Evolutionary conservation across 2,329 filamentous ascomycete species (phyloP), one percentile per base, ranked within the genome.

Genomic region (Botrytis paeoniae): DNA sequence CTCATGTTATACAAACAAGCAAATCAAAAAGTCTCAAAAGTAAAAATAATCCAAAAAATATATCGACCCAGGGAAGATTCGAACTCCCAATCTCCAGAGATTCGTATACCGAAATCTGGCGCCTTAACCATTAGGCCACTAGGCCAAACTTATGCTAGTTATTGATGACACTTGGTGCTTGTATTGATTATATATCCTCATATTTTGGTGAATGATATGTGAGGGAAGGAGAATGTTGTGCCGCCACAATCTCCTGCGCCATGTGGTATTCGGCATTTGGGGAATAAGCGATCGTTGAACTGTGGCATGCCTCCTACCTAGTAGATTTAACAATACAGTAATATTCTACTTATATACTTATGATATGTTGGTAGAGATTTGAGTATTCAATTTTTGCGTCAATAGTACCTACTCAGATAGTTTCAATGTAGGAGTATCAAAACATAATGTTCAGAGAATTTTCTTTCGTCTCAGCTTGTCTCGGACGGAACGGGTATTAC

Each of bases 31-130:
- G 1, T 18, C 8, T 22, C 25, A 9, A 18, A n/a, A 41, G 22
- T 18, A n/a, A n/a, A 41, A 62, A 12, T 35, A 18, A 39, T n/a
- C 6, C 35, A n/a, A 39, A 62, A 62, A 62, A 16, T 22, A n/a
- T 39, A n/a, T 39, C 75, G 75, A 76, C 72, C 75, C 75, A 75
- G 75, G 75, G 75, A 76, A 75, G 75, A 75, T 73, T 76, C 75
- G 74, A 75, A 75, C 74, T 74, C 74, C 73, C 75, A 77, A 77
- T 77, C 76, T 77, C 74, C 74, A 77, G 74, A 77, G 75, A 71
- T 64, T 70, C 64, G 60, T 51, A 37, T 29, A 68, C 75, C 75
- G 75, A 76, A 76, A 77, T 77, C 74, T 77, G 74, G 74, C 75
- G 75, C 75, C 73, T 77, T 77, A 77, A 75, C 75, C 76, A 76